A percentile compares a stretch with the other conserved stretches of the same genome.
These are phyloP conservation scores for Grifola frondosa DNA, from an alignment of 1,284 basidiomycete species.

Conservation along the genomic window DNA sequence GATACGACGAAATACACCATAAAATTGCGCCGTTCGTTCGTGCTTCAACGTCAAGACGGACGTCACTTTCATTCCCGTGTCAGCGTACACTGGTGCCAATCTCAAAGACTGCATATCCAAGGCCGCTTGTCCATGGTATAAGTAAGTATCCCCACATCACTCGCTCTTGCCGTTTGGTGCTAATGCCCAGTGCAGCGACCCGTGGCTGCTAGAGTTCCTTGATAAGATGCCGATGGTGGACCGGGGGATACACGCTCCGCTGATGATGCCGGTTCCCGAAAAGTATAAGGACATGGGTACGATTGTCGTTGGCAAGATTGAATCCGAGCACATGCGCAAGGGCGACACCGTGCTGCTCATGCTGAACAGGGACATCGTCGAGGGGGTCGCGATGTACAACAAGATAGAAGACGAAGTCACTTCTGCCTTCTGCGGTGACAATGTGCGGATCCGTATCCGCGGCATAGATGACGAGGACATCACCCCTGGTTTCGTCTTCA, in stretches of 20 bases:
- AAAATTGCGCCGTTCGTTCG: constrained; percentile 88
- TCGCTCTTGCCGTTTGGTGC: constrained; percentile 1
- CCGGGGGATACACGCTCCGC: constrained; percentile 83
- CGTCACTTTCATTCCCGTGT: constrained; percentile 88
- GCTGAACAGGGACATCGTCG: constrained; percentile 85
- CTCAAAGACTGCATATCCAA: constrained; percentile 81
- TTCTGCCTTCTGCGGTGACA: constrained; percentile 85
- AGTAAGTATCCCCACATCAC: constrained; percentile 53
- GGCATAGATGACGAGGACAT: constrained; percentile 94
- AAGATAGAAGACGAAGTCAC: constrained; percentile 88
- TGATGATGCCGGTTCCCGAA: constrained; percentile 95
- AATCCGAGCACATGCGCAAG: constrained; percentile 88
- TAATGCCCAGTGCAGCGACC: constrained; percentile 51
- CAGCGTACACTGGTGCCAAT: constrained; percentile 88
- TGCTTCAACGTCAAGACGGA: constrained; percentile 95
- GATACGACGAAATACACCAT: constrained; percentile 87
- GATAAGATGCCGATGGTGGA: constrained; percentile 89
- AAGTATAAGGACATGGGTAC: constrained; percentile 98
- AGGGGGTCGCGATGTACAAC: constrained; percentile 85
- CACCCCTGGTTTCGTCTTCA: constrained; percentile 88
- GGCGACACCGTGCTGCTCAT: constrained; percentile 82
- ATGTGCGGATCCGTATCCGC: constrained; percentile 85
- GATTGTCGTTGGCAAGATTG: constrained; percentile 93
- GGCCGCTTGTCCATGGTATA: constrained; percentile 77
- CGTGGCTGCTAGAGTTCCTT: constrained; percentile 80